These are phyloP conservation scores for Phanerochaete carnosa DNA, from an alignment of 768 basidiomycete genomes.

Conservation along the genomic window DNA sequence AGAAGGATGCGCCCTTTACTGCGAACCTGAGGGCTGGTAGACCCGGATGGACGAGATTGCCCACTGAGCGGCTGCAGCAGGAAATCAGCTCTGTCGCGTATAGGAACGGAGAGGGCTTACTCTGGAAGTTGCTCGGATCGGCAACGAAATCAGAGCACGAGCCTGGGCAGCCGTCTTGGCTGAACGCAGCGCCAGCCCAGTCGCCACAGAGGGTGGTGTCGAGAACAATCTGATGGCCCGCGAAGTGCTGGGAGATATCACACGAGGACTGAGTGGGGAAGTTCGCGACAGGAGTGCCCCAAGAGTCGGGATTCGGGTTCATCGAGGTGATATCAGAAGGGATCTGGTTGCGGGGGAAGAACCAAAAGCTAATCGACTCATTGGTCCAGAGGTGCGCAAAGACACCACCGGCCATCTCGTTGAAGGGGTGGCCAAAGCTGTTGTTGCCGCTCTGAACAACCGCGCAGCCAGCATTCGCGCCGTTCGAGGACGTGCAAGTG, in stretches of 20 bases:
- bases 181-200: conserved; percentile 37
- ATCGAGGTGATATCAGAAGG: conserved; percentile 33
- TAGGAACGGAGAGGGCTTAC: conserved; percentile 21
- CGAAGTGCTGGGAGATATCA: conserved; percentile 34
- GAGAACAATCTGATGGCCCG: conserved; percentile 35
- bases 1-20: neutral
- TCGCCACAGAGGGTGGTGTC: conserved; percentile 43
- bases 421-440: conserved; percentile 42
- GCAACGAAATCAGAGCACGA: conserved; percentile 38
- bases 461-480: conserved; percentile 39
- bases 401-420: conserved; percentile 42
- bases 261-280: conserved; percentile 33
- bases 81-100: conserved; percentile 4
- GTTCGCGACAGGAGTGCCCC: conserved; percentile 39
- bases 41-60: conserved; percentile 54
- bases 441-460: conserved; percentile 28
- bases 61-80: conserved; percentile 48
- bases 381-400: conserved; percentile 37
- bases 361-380: conserved; percentile 45
- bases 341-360: conserved; percentile 35
- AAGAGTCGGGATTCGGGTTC: conserved; percentile 36
- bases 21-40: conserved; percentile 31
- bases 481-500: conserved; percentile 29
- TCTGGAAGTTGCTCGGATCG: conserved; percentile 52
- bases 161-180: conserved; percentile 27